Conservation (phyloP, 768 basidiomycete genomes). For the Rhizopogon vulgaris region DNA sequence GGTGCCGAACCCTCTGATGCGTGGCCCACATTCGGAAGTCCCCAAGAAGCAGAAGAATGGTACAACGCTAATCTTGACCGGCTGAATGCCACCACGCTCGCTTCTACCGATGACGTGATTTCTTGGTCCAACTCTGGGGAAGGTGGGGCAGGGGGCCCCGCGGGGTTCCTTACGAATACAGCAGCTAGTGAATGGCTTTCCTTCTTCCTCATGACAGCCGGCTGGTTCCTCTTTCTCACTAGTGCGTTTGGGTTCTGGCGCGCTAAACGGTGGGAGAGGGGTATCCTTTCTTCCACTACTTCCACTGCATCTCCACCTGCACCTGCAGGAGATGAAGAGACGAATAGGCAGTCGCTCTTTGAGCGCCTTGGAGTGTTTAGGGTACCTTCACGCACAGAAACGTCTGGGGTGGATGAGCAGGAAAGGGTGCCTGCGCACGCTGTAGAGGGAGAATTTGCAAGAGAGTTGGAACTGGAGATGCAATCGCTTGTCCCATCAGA, state of each 20-base stretch:
- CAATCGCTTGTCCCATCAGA: constrained; percentile 26
- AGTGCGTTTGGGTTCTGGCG: constrained; percentile 89
- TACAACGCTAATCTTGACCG: constrained; percentile 22
- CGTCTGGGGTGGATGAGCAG: constrained; percentile 6
- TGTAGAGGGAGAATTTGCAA: constrained; percentile 19
- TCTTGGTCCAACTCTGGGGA: constrained; percentile 32
- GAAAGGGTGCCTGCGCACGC: constrained; percentile 15
- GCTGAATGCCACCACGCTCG: constrained; percentile 18
- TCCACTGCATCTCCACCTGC: constrained; percentile 14
- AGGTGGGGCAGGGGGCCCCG: not conserved
- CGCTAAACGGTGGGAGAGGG: constrained; percentile 83
- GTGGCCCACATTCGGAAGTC: constrained; percentile 39
- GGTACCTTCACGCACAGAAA: not conserved
- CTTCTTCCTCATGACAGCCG: constrained; percentile 90
- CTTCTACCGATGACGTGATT: constrained; percentile 12
- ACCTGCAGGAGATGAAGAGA: constrained; percentile 15
- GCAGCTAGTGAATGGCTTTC: constrained; percentile 90
- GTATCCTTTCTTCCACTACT: constrained; percentile 51
- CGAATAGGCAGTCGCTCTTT: constrained; percentile 22
- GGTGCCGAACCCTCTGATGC: constrained; percentile 23
- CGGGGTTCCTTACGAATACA: constrained; percentile 40
- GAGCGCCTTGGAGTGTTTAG: constrained; percentile 22
- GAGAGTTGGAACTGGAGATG: not conserved
- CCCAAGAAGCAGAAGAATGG: constrained; percentile 42
- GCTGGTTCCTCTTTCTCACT: constrained; percentile 85